A percentile compares a stretch with the other conserved stretches of the same genome.
Evolutionary conservation across 192 early-diverging fungal genomes (phyloP).

Genomic region (Umbelopsis vinacea): DNA sequence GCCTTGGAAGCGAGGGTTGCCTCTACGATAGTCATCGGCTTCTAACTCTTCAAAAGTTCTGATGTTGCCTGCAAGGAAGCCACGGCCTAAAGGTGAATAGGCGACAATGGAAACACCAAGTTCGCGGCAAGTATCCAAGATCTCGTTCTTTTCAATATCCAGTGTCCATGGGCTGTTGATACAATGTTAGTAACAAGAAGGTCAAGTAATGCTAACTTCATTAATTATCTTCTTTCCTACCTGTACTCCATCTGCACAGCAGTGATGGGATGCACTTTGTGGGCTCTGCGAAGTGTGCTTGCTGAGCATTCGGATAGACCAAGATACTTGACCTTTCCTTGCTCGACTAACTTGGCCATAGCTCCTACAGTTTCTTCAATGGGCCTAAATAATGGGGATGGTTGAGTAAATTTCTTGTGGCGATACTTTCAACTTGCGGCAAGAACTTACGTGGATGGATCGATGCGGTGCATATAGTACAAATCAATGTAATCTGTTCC

Average conservation of each 20-base stretch:
- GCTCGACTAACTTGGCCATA: slow-evolving; percentile 69
- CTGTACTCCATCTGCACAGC: slow-evolving; percentile 48
- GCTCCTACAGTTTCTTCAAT: slow-evolving; percentile 65
- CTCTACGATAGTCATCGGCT: slow-evolving; percentile 54
- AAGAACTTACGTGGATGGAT: slow-evolving; percentile 46
- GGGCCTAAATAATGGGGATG: slow-evolving; percentile 33
- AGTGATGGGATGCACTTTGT: slow-evolving; percentile 70
- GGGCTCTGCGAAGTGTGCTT: slow-evolving; percentile 63
- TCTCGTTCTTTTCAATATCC: slow-evolving; percentile 64
- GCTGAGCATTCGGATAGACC: slow-evolving; percentile 66
- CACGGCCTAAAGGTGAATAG: slow-evolving; percentile 50
- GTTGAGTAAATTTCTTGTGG: not conserved
- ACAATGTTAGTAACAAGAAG: not conserved
- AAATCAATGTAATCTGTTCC: slow-evolving; percentile 73
- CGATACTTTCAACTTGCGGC: not conserved
- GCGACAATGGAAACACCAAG: slow-evolving; percentile 60
- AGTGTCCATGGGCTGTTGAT: slow-evolving; percentile 56
- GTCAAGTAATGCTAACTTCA: not conserved
- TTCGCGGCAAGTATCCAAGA: slow-evolving; percentile 69
- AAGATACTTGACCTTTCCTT: slow-evolving; percentile 64
- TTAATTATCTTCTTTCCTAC: not conserved
- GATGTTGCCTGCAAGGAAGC: slow-evolving; percentile 60
- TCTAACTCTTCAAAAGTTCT: slow-evolving; percentile 55
- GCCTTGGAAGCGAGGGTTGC: slow-evolving; percentile 58
- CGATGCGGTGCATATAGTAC: slow-evolving; percentile 67